Conservation (phyloP, 352 stramenopile species). For the Pythium scleroteichum region DNA sequence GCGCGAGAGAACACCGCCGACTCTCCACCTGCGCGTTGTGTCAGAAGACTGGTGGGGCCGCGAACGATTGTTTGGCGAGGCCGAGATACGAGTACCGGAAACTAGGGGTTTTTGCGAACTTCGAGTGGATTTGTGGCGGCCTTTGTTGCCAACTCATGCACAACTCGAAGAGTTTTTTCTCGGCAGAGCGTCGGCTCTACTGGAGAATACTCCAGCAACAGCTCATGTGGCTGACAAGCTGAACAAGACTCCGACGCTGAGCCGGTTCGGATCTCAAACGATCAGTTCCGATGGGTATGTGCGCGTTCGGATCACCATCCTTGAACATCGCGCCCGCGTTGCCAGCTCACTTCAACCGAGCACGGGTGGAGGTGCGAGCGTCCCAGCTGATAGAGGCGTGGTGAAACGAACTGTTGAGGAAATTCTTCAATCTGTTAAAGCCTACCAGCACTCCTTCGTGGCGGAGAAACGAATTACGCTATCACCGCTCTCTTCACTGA, state of each 20-base stretch:
- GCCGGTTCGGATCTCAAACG: constrained; percentile 38
- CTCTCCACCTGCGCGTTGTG: constrained; percentile 34
- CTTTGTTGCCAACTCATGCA: constrained; percentile 35
- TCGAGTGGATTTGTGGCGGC: constrained; percentile 39
- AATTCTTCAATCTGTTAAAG: constrained; percentile 56
- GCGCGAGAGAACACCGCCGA: neutral
- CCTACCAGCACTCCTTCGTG: constrained; percentile 31
- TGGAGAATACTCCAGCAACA: neutral
- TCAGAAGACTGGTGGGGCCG: constrained; percentile 51
- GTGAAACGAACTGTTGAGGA: constrained; percentile 77
- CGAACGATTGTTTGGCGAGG: constrained; percentile 37
- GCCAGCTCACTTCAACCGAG: neutral
- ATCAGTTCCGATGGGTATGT: constrained; percentile 38
- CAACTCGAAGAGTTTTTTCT: constrained; percentile 71
- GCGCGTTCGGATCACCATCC: constrained; percentile 36
- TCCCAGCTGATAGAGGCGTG: neutral
- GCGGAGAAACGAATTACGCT: constrained; percentile 13
- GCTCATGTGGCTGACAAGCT: neutral
- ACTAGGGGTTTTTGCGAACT: constrained; percentile 36
- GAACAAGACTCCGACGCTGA: constrained; percentile 1
- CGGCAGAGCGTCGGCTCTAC: constrained; percentile 33
- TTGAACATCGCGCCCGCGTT: constrained; percentile 2
- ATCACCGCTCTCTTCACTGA: constrained; percentile 8
- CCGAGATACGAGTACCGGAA: constrained; percentile 36
- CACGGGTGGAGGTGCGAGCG: no score